Base-by-base conservation (phyloP, 495 filamentous ascomycete genomes). In the Xylaria intraflava region DNA sequence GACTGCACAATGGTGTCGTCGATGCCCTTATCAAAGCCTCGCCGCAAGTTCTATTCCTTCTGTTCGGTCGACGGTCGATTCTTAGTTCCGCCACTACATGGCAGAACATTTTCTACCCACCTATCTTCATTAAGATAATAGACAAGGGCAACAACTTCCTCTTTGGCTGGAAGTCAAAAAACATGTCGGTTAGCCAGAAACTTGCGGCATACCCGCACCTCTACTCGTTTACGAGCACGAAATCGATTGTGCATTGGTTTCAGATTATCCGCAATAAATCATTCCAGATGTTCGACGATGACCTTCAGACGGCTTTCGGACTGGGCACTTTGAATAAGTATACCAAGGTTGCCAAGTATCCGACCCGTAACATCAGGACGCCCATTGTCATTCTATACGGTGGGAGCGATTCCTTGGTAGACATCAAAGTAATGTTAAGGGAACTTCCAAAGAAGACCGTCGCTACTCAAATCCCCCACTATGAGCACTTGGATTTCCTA, bases 211-310 rank as follows among this genome's bases (percentile, higher is more conserved):
- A 98, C 62, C 83, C 92, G 23, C 94, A 98, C 68, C 73, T 98
- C 1, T 98, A 94, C 66, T 96, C 90, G 2, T 97, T 90, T 65
- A 96, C 93, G 0, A 92, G 87, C 64, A 95, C 90, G 52, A 98
- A 98, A 64, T 88, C 84, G 12, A 88, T 96, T 8, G 93, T 98
- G 0, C 93, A 98, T 61, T 98, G 93, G 93, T 98, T 98, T 69
- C 93, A 98, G 64, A 96, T 98, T 61, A 97, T 98, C 57, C 84
- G 93, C 41, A 96, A 90, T 62, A 85, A 87, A 57, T 87, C 79
- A 27, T 98, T 98, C 66, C 93, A 97, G 68, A 96, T 98, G 86
- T 97, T 90, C 67, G 93, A 98, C 62, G 93, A 98, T 62, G 92
- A 96, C 62, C 79, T 93, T 6, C 84, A 87, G 51, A 72, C 75